Base-by-base conservation (phyloP, 2,329 filamentous ascomycete genomes). In the Lachnum nothofagi region DNA sequence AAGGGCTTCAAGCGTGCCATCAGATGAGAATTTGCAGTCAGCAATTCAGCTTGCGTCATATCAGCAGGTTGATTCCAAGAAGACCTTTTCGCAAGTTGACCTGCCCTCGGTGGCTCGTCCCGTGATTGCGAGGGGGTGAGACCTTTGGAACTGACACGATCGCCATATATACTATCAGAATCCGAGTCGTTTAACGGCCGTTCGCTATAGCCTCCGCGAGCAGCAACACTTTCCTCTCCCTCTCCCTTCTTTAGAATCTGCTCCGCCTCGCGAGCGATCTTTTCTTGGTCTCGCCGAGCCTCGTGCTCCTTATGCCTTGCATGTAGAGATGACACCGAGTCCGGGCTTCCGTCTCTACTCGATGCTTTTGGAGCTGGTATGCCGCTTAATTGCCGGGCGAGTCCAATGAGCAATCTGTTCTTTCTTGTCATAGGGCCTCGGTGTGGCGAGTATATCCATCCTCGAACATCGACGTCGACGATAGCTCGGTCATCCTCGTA, bases 401-500 rank as follows among this genome's bases (percentile, higher is more conserved):
- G 74, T 0, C 91, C 88, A 46, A 98, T 82, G 60, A 96, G 74
- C 52, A 97, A 74, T 31, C 93, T 80, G 62, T 96, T 94, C 62
- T 89, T 89, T 58, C 91, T 79, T 22, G 81, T 91, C 78, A 96
- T 83, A 3, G 88, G 90, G 0, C 89, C 90, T 57, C 77, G 78
- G 61, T 91, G 88, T 16, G 91, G 91, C 33, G 83, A 82, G 67
- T 95, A 98, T 44, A 97, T 80, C 93, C 94, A 98, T 12, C 93
- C 93, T 58, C 91, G 79, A 20, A 98, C 88, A 65, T 98, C 91
- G 5, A 97, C 88, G 63, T 97, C 91, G 1, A 96, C 87, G 3
- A 96, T 74, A 0, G 91, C 89, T 65, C 86, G 86, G 61, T 90
- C 83, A 51, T 91, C 84, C 65, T 95, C 86, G 45, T 85, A 79